Conservation (phyloP, 2,329 filamentous ascomycete genomes). For the Aureobasidium zeae region DNA sequence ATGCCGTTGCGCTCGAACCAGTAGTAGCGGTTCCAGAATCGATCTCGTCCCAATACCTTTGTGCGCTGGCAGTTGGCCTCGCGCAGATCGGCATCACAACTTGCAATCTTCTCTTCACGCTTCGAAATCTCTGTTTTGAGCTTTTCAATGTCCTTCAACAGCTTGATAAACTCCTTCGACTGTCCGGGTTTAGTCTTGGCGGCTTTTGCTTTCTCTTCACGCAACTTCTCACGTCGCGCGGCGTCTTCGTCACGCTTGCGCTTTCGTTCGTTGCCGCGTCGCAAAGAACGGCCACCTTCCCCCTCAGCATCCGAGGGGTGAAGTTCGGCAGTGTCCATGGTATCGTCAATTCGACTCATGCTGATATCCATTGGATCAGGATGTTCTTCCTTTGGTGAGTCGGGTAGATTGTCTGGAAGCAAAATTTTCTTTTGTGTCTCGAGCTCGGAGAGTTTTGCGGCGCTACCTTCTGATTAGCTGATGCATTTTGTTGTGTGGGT, state of each 20-base stretch:
- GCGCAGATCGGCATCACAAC: conserved; percentile 82
- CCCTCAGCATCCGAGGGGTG: conserved; percentile 48
- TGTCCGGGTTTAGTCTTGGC: conserved; percentile 52
- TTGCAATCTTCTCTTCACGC: conserved; percentile 75
- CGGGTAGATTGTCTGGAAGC: conserved; percentile 61
- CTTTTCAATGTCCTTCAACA: conserved; percentile 81
- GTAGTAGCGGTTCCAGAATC: conserved; percentile 97
- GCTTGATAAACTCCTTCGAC: conserved; percentile 78
- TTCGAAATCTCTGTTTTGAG: conserved; percentile 71
- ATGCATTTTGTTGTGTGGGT: not conserved
- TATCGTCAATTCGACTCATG: conserved; percentile 23
- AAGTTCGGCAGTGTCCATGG: conserved; percentile 53
- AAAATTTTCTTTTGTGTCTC: conserved; percentile 66
- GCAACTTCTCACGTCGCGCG: conserved; percentile 58
- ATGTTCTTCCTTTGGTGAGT: conserved; percentile 43
- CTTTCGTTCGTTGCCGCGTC: conserved; percentile 51
- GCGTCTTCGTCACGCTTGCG: conserved; percentile 48
- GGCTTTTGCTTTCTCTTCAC: conserved; percentile 51
- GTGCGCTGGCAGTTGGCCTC: conserved; percentile 91
- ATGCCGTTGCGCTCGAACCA: conserved; percentile 99
- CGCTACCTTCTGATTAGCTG: not conserved
- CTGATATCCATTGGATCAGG: conserved; percentile 38
- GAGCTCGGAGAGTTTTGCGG: conserved; percentile 40
- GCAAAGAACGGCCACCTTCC: conserved; percentile 52
- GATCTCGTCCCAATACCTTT: conserved; percentile 80